phyloP scores from a whole-genome alignment of 2,329 filamentous ascomycete species.

The Claviceps fusiformis region DNA sequence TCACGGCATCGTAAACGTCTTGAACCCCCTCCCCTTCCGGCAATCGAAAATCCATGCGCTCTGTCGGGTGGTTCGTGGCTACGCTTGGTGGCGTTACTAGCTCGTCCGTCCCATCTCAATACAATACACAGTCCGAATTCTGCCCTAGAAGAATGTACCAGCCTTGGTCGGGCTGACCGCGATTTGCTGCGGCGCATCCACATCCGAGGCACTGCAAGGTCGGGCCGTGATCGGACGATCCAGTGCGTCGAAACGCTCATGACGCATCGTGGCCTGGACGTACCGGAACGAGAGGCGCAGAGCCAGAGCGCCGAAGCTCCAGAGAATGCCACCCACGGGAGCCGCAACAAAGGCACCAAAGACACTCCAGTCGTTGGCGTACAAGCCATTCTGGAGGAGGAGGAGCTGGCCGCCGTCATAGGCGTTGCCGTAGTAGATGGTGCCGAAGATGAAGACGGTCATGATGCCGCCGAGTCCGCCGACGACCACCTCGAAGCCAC shows the following conservation, averaged over 20 bases:
- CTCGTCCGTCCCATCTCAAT: too few species aligned
- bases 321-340: conserved; percentile 60
- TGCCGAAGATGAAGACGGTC: conserved; percentile 68
- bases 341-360: conserved; percentile 77
- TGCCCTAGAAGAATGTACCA: conserved; percentile 40
- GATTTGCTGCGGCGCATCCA: conserved; percentile 13
- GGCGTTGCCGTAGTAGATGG: conserved; percentile 61
- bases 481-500: conserved; percentile 66
- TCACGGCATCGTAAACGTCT: background rate
- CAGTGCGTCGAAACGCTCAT: conserved; percentile 51
- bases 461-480: conserved; percentile 67
- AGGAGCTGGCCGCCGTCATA: conserved; percentile 52
- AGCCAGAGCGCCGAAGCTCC: conserved; percentile 50
- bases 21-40: too few species aligned
- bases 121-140: too few species aligned
- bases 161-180: conserved; percentile 21
- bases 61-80: too few species aligned
- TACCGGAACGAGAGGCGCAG: conserved; percentile 48
- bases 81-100: too few species aligned
- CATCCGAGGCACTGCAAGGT: conserved; percentile 6
- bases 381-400: conserved; percentile 59
- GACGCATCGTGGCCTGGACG: conserved; percentile 39
- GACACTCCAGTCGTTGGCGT: conserved; percentile 64
- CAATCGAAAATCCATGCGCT: background rate
- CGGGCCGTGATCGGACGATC: conserved; percentile 34